A percentile compares a stretch with the other conserved stretches of the same genome.
Conservation (phyloP, 2,329 filamentous ascomycete genomes). For the Triangularia setosa region DNA sequence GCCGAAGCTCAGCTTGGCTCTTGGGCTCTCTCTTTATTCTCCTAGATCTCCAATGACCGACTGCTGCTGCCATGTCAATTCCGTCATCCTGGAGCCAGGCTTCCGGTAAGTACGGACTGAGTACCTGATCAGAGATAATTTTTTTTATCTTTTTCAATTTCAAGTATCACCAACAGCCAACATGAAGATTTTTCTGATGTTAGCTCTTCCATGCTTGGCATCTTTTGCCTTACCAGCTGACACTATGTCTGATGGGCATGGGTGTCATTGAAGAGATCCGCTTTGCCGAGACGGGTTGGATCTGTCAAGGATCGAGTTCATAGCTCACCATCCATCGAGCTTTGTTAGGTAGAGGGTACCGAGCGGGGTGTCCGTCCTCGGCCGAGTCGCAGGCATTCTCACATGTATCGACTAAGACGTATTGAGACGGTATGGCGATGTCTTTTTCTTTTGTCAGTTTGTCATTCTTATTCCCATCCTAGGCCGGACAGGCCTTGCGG, state of each 20-base stretch:
- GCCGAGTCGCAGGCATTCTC: conserved; percentile 1
- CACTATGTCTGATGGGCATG: not conserved
- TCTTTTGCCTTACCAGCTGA: not conserved
- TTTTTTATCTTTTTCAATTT: too few species aligned
- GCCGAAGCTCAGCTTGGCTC: not conserved
- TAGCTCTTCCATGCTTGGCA: not conserved
- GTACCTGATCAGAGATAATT: not conserved
- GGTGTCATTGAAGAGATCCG: not conserved
- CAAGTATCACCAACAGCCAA: too few species aligned
- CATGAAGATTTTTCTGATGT: not conserved
- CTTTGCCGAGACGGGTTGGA: conserved; percentile 3
- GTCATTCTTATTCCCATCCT: not conserved
- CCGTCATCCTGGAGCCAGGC: not conserved
- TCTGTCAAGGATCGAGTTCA: not conserved
- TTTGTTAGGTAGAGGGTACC: not conserved
- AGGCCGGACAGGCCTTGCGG: not conserved
- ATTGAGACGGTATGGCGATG: not conserved
- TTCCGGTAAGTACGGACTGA: not conserved
- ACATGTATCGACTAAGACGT: not conserved
- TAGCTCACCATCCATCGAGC: not conserved
- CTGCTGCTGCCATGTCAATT: not conserved
- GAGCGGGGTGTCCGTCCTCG: conserved; percentile 2
- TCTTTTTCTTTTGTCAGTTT: not conserved
- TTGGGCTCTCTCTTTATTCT: too few species aligned
- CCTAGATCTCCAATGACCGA: too few species aligned